phyloP scores from a whole-genome alignment of 495 filamentous ascomycete genomes.

The Viridothelium virens region DNA sequence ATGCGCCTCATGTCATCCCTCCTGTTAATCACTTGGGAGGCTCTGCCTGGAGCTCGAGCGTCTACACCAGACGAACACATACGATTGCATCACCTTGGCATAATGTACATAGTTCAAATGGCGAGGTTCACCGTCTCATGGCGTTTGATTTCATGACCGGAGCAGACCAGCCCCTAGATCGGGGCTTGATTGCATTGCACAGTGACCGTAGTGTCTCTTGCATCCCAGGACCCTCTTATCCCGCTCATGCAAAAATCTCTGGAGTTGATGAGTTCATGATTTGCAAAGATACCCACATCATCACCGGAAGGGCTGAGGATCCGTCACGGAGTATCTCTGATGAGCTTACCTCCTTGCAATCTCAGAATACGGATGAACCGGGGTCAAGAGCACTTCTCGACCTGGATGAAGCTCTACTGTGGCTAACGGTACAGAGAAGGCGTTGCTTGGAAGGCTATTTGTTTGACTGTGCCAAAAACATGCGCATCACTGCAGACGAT shows the following conservation, averaged over 20 bases:
- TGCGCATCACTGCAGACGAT: conserved; percentile 59
- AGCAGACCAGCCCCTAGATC: not conserved
- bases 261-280: conserved; percentile 12
- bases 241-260: conserved; percentile 14
- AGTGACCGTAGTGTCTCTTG: conserved; percentile 15
- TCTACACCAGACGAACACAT: conserved; percentile 2
- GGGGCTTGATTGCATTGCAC: conserved; percentile 15
- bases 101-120: not conserved
- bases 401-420: conserved; percentile 3
- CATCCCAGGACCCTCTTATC: conserved; percentile 8
- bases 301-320: not conserved
- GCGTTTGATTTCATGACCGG: conserved; percentile 24
- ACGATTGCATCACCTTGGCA: conserved; percentile 5
- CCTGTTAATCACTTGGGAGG: not conserved
- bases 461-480: conserved; percentile 64
- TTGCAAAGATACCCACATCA: conserved; percentile 13
- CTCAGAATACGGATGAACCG: not conserved
- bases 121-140: conserved; percentile 12
- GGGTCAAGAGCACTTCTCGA: conserved; percentile 1
- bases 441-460: conserved; percentile 68
- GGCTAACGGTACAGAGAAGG: conserved; percentile 26
- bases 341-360: not conserved
- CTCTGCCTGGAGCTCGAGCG: not conserved
- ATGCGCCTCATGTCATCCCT: not conserved
- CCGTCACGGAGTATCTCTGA: not conserved